These are phyloP conservation scores for Verticillium nonalfalfae DNA, from an alignment of 2,329 filamentous ascomycete genomes.

Conservation along the genomic window DNA sequence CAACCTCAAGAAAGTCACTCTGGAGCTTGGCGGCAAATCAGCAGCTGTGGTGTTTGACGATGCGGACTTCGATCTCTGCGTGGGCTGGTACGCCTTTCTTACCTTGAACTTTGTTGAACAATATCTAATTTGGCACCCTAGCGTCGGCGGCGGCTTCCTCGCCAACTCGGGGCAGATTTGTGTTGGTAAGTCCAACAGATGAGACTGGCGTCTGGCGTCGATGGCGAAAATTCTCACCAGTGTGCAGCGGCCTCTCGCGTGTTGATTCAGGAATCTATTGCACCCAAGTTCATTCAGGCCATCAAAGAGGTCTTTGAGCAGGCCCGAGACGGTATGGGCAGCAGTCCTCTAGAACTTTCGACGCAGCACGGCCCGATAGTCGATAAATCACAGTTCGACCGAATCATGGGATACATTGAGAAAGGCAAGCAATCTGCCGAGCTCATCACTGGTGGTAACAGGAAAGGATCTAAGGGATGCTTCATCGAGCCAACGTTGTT, in stretches of 20 bases:
- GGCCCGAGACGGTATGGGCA: constrained; percentile 49
- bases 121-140: constrained; percentile 5
- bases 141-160: constrained; percentile 37
- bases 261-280: constrained; percentile 6
- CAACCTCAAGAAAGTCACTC: constrained; percentile 36
- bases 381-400: constrained; percentile 31
- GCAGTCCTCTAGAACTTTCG: constrained; percentile 55
- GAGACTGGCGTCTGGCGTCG: constrained; percentile 69
- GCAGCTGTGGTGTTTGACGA: constrained; percentile 38
- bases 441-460: constrained; percentile 37
- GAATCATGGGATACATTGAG: constrained; percentile 28
- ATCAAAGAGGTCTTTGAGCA: constrained; percentile 58
- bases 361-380: constrained; percentile 63
- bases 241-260: constrained; percentile 5
- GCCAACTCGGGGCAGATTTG: constrained; percentile 12
- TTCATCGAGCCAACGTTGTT: constrained; percentile 21
- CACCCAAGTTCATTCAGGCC: constrained; percentile 43
- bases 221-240: constrained; percentile 53
- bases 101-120: constrained; percentile 13
- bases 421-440: constrained; percentile 53
- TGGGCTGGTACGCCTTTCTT: constrained; percentile 52
- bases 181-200: constrained; percentile 42
- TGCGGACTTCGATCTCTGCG: constrained; percentile 46
- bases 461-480: constrained; percentile 35
- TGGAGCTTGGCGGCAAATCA: constrained; percentile 38